Base-by-base conservation (phyloP, 305 asterid species). In the Caryopteris hybrid region DNA sequence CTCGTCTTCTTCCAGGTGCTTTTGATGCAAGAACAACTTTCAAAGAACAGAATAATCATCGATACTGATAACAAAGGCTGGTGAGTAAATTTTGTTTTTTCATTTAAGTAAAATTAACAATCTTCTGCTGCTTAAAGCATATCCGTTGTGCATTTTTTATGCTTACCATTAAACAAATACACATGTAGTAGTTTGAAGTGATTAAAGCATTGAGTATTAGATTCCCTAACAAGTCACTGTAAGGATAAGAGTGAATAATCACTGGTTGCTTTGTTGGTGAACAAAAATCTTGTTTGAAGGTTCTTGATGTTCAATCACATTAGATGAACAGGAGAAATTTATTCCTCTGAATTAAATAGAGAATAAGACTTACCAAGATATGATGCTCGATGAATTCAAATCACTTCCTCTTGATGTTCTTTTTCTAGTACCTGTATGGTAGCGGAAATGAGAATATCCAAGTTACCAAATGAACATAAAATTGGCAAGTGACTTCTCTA, bases 11-110 rank as follows among this genome's bases (percentile, higher is more conserved):
- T 83, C 62, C 86, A 91, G 96, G 97, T 94, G 79, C 81, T 94
- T 77, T 78, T 91, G 85, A 91, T 94, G 39, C 99, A 94, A 79
- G 99, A 94, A 69, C 99, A 91, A 68, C 99, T 94, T 70, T 94
- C 99, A 0, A 94, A 94, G 78, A 94, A 94, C 85, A 82, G 98
- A 69, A 94, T 94, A 54, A 91, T 94, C 71, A 94, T 94, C 31
- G 99, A 94, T 79, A 77, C 84, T 22, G 99, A 94, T 81, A 85
- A 81, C 72, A 94, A 89, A 72, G 90, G 93, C 77, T 84, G 95
- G 98, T 87, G 68, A 81, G 91, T 75, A 53, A 50, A 50, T 67
- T 59, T 67, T 14, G 5, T 34, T 53, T 38, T 78, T 71, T 64
- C 58, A 21, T 23, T n/a, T 42, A 6, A 14, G 23, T 50, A 43